A percentile compares a stretch with the other conserved stretches of the same genome.
These are phyloP conservation scores for Extremus antarcticus DNA, from an alignment of 495 filamentous ascomycete species.

Conservation along the genomic window DNA sequence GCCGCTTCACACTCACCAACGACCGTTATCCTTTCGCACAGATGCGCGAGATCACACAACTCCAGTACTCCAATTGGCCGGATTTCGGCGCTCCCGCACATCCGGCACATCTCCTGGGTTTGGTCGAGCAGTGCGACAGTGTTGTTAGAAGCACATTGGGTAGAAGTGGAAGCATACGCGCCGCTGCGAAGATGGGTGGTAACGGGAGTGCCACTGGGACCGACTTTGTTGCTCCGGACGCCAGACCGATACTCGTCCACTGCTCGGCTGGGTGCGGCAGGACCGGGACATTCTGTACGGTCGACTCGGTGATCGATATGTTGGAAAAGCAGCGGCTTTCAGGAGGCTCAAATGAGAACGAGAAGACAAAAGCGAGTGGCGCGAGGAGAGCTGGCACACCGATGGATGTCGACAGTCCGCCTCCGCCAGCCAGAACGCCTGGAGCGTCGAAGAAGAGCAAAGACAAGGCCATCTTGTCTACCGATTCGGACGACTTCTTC, in stretches of 20 bases:
- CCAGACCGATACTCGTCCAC: constrained; percentile 76
- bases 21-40: constrained; percentile 67
- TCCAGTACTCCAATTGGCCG: constrained; percentile 91
- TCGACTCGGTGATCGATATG: constrained; percentile 90
- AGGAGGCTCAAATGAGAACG: constrained; percentile 25
- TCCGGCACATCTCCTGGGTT: constrained; percentile 68
- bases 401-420: neutral
- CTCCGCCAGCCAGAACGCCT: neutral
- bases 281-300: constrained; percentile 91
- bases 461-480: neutral
- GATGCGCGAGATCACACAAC: constrained; percentile 85
- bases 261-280: constrained; percentile 93
- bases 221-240: constrained; percentile 41
- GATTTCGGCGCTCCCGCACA: constrained; percentile 92
- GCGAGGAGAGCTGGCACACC: constrained; percentile 30
- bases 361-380: constrained; percentile 27
- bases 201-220: constrained; percentile 22
- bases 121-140: constrained; percentile 74
- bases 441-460: neutral
- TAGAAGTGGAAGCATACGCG: constrained; percentile 7
- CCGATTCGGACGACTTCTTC: constrained; percentile 22
- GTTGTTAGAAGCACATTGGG: constrained; percentile 26
- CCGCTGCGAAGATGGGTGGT: constrained; percentile 28
- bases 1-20: constrained; percentile 78
- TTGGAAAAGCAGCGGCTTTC: constrained; percentile 60